Conservation (phyloP, 228 moss, liverwort and hornwort genomes). For the Sphagnum magellanicum region DNA sequence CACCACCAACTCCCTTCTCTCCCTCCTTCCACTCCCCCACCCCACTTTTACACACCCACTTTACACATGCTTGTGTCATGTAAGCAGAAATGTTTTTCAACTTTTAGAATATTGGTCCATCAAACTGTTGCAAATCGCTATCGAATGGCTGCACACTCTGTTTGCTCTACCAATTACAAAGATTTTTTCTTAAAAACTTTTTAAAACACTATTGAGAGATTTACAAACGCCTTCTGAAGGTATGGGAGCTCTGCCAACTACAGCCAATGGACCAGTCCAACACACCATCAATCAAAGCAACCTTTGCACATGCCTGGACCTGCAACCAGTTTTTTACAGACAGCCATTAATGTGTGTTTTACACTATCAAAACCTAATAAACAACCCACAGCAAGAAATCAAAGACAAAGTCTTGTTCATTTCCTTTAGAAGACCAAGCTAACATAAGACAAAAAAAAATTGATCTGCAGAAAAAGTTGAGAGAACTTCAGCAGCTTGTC, state of each 20-base stretch:
- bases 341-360: too few relatives aligned
- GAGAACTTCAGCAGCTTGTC: neutral
- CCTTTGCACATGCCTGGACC: slow-evolving; percentile 55
- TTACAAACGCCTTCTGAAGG: slow-evolving; percentile 40
- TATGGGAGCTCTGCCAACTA: slow-evolving; percentile 87
- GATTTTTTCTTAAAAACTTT: too few relatives aligned
- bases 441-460: neutral
- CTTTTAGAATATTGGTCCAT: too few relatives aligned
- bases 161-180: too few relatives aligned
- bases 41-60: too few relatives aligned
- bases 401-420: neutral
- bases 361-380: neutral
- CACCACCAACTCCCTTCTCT: too few relatives aligned
- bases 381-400: neutral
- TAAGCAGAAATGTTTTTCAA: too few relatives aligned
- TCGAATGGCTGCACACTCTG: too few relatives aligned
- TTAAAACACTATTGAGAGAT: too few relatives aligned
- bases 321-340: slow-evolving; percentile 13
- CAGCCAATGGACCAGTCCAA: slow-evolving; percentile 93
- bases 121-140: too few relatives aligned
- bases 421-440: neutral
- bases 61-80: too few relatives aligned
- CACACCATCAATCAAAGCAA: slow-evolving; percentile 66
- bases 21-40: too few relatives aligned
- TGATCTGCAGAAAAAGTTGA: neutral